Evolutionary conservation across 139 green algal species (phyloP), one percentile per base, ranked within the genome.

Genomic region (Auxenochlorella pyrenoidosa): DNA sequence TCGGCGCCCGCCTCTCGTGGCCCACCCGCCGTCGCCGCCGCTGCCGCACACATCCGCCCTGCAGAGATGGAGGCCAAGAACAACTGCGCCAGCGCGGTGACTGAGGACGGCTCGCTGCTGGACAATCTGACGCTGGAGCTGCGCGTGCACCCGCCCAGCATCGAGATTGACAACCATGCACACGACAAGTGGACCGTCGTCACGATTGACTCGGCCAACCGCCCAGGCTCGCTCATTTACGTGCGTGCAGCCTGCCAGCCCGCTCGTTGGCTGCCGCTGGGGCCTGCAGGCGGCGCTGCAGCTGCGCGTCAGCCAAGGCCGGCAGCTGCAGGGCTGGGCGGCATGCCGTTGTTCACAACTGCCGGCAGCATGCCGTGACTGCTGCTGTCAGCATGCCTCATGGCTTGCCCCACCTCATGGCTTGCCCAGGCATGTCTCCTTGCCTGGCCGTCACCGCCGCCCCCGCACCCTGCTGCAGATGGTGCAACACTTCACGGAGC

Each of bases 401-500:
- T 22, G 54, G 26, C 78, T n/a, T 47, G 51, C 51, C n/a, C 51
- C 32, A n/a, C 44, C 15, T 22, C 47, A 26, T 30, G 8, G 24
- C 32, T 32, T 5, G 30, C 30, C 1, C 15, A 21, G 28, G 36
- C 32, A 77, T 30, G 47, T 63, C 18, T 13, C 18, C 15, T 24
- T 63, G 54, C 34, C 44, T 30, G 26, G 5, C 26, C 58, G 22
- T 0, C 13, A 12, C 22, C 26, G 13, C 6, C 21, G 75, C 32
- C 79, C 12, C 2, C 0, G 3, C 12, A 0, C 59, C 22, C 24
- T 34, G 5, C 75, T 80, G 32, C 93, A 98, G 96, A 95, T 99
- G 34, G 97, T 99, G n/a, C 96, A 99, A 85, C 94, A 97, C 81
- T 93, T 99, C 5, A 98, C 97, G 12, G 97, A 99, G 91, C 88